Base-by-base conservation (phyloP, 2,329 filamentous ascomycete genomes). In the Metarhizium robertsii region DNA sequence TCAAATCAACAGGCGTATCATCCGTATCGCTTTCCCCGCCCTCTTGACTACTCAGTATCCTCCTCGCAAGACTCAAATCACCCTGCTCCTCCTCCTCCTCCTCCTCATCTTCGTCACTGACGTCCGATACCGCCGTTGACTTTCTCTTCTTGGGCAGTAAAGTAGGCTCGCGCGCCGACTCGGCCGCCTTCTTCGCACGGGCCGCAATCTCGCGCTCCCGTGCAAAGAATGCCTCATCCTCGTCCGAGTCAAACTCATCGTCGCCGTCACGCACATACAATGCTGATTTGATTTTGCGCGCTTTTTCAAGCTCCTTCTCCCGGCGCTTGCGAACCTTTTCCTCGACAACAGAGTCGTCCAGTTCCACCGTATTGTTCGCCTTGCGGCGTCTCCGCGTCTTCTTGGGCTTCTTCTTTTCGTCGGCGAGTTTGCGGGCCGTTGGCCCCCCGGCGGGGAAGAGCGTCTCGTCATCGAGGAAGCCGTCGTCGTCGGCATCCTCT, bases 211-310 rank as follows among this genome's bases (percentile, higher is more conserved):
- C 70, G 2, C 67, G 67, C 71, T 96, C 92, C 16, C 81, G 78
- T 2, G 79, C 84, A 70, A 92, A 96, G 71, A 96, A 96, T 20
- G 81, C 83, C 25, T 75, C 70, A 52, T 78, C 77, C 55, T 83
- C 81, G 50, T 91, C 90, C 38, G 80, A 84, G 64, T 96, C 90
- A n/a, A 81, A 86, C 62, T 96, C 91, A 53, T 97, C 94, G 66
- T 97, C 94, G 61, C 87, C 90, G 42, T 86, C 85, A 56, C 87
- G 82, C 52, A 99, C 87, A 64, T 85, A 92, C 43, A 92, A 72
- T 29, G 86, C 85, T 64, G 88, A 95, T 76, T 96, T 97, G 72
- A 94, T 87, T 66, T 87, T 88, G 36, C 77, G 76, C 51, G 84
- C 79, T 70, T 91, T 91, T 64, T 92, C 90, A n/a, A 81, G 74